These are phyloP conservation scores for Fusarium subtropicale DNA, from an alignment of 2,329 filamentous ascomycete genomes.

Conservation along the genomic window DNA sequence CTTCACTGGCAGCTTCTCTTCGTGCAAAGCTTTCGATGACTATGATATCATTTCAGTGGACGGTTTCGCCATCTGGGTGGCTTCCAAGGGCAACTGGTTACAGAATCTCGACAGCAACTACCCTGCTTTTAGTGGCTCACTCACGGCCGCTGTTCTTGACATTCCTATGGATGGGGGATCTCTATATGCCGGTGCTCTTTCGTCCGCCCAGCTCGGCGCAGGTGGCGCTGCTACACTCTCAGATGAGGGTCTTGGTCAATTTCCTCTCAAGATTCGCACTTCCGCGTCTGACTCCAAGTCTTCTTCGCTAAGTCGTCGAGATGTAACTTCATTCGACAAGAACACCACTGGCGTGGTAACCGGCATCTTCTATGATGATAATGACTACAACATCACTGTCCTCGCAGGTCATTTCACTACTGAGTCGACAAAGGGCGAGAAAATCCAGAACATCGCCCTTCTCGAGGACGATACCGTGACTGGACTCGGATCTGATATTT, in stretches of 20 bases:
- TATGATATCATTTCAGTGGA: constrained; percentile 71
- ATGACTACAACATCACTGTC: constrained; percentile 82
- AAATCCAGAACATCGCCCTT: constrained; percentile 83
- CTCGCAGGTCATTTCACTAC: constrained; percentile 88
- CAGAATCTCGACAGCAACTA: constrained; percentile 76
- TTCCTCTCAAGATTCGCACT: constrained; percentile 67
- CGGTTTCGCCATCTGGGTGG: constrained; percentile 93
- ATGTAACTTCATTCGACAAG: constrained; percentile 53
- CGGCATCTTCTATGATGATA: constrained; percentile 79
- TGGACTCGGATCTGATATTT: constrained; percentile 75
- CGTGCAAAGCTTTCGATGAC: constrained; percentile 74
- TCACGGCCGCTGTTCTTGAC: constrained; percentile 76
- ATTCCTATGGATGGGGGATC: constrained; percentile 70
- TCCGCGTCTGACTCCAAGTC: constrained; percentile 48
- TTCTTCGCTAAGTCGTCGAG: constrained; percentile 60
- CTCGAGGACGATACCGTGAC: constrained; percentile 82
- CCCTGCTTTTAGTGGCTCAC: constrained; percentile 75
- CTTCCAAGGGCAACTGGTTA: constrained; percentile 86
- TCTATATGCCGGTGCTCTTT: constrained; percentile 86
- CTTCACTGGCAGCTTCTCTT: constrained; percentile 82
- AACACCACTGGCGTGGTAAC: constrained; percentile 76
- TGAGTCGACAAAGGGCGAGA: constrained; percentile 73
- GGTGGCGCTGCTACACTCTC: constrained; percentile 78
- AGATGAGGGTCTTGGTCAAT: constrained; percentile 62
- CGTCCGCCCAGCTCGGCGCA: constrained; percentile 78